Conservation (phyloP, 176 grass and related monocot genomes). For the Ensete ventricosum region DNA sequence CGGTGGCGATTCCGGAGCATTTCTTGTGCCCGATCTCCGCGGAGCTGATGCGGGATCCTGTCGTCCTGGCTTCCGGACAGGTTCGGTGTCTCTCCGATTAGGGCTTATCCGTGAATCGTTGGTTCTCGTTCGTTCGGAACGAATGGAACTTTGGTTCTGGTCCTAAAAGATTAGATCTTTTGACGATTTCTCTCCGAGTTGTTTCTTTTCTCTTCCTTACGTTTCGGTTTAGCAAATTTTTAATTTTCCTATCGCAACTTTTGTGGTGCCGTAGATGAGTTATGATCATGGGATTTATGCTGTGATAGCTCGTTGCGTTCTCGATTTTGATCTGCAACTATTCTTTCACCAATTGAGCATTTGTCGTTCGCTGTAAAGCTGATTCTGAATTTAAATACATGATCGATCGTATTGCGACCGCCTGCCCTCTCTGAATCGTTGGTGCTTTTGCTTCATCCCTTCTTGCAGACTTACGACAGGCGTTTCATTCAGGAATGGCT, state of each 20-base stretch:
- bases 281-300: not conserved
- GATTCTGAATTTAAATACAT: not conserved
- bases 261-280: not conserved
- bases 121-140: not conserved
- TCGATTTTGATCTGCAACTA: not conserved
- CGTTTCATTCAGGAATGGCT: slow-evolving; percentile 61
- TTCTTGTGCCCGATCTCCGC: slow-evolving; percentile 69
- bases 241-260: not conserved
- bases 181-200: too few relatives aligned
- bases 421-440: not conserved
- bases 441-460: not conserved
- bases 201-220: not conserved
- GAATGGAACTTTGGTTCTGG: not conserved
- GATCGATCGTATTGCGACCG: not conserved
- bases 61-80: slow-evolving; percentile 68
- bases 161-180: not conserved
- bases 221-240: not conserved
- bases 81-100: slow-evolving; percentile 20
- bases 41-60: slow-evolving; percentile 68
- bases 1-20: slow-evolving; percentile 28
- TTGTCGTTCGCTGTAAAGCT: not conserved
- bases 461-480: slow-evolving; percentile 76
- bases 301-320: not conserved
- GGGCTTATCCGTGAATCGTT: not conserved
- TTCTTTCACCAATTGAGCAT: not conserved